Conservation (phyloP, 306 rosid genomes). For the Macrotyloma uniflorum region DNA sequence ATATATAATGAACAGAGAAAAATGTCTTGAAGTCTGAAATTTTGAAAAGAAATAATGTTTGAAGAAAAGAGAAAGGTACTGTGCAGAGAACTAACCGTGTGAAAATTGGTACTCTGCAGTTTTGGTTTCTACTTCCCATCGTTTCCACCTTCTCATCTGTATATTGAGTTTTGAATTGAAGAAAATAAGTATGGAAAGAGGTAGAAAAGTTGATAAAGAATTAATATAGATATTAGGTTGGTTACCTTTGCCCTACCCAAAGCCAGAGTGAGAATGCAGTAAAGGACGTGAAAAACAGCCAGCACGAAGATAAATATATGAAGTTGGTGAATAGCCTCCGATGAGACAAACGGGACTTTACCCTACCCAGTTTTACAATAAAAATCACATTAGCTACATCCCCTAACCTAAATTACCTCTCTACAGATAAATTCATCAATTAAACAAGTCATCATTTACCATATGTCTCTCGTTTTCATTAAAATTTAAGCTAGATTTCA, state of each 20-base stretch:
- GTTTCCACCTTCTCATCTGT: constrained; percentile 2
- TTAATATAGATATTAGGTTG: background rate
- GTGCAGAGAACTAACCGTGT: background rate
- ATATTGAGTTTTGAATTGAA: background rate
- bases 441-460: too few relatives aligned
- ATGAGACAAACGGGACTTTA: constrained; percentile 14
- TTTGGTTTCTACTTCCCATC: constrained; percentile 14
- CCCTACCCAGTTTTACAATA: background rate
- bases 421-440: background rate
- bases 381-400: background rate
- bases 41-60: too few relatives aligned
- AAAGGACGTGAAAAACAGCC: constrained; percentile 72
- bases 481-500: too few relatives aligned
- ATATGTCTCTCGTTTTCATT: too few relatives aligned
- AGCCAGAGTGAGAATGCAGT: constrained; percentile 71
- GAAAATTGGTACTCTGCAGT: background rate
- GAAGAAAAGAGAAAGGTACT: too few relatives aligned
- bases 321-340: constrained; percentile 48
- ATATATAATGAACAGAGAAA: too few relatives aligned
- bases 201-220: background rate
- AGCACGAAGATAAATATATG: constrained; percentile 83
- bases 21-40: too few relatives aligned
- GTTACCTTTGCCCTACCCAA: constrained; percentile 76
- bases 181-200: background rate
- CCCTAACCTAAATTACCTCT: background rate